phyloP scores from a whole-genome alignment of 148 eudicot genomes.

The Rhododendron kiyosumense region DNA sequence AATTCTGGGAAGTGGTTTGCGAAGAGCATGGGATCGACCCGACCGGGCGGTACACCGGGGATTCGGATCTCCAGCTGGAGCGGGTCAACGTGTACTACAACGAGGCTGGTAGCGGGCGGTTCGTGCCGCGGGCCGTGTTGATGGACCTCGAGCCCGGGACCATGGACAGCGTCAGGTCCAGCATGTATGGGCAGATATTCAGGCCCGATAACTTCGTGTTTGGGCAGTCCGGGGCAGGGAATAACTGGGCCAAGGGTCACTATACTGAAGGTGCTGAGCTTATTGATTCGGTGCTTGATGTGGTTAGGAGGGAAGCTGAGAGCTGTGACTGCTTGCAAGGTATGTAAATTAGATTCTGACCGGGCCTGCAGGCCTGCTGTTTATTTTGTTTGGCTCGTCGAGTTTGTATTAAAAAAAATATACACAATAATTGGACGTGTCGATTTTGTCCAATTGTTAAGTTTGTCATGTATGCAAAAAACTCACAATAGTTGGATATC shows the following conservation, averaged over 20 bases:
- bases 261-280: conserved; percentile 42
- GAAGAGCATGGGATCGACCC: conserved; percentile 36
- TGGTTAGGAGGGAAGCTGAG: conserved; percentile 34
- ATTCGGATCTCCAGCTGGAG: conserved; percentile 23
- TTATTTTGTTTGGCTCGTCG: background rate
- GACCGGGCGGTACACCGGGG: conserved; percentile 23
- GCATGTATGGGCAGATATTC: conserved; percentile 28
- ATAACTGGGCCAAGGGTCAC: conserved; percentile 38
- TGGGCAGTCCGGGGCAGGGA: conserved; percentile 38
- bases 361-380: background rate
- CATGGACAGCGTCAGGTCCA: conserved; percentile 25
- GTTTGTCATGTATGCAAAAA: background rate
- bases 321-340: conserved; percentile 38
- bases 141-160: conserved; percentile 39
- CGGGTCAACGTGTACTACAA: conserved; percentile 29
- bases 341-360: background rate
- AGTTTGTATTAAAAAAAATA: background rate
- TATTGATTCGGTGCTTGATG: conserved; percentile 34
- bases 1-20: conserved; percentile 37
- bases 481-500: background rate
- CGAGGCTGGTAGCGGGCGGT: conserved; percentile 22
- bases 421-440: background rate
- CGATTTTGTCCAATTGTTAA: no score
- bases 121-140: conserved; percentile 33
- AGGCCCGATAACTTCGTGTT: conserved; percentile 33